Evolutionary conservation across 202 grass and related monocot genomes (phyloP).

Genomic region (Carex sylvatica): DNA sequence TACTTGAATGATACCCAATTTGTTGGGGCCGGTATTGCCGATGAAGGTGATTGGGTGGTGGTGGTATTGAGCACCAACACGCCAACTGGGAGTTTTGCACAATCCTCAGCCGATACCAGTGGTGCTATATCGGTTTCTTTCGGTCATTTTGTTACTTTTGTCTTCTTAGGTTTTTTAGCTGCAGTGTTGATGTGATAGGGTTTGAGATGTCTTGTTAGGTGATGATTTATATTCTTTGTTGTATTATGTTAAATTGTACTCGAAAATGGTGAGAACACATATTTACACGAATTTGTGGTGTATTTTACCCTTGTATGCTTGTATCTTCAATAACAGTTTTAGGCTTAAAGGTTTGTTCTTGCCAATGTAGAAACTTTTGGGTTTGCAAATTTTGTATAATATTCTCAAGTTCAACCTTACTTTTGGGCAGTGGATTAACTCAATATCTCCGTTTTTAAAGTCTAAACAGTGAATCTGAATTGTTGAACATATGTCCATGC

Average conservation of each 20-base stretch:
- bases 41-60: conserved; percentile 84
- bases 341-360: neutral
- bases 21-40: conserved; percentile 70
- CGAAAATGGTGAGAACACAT: neutral
- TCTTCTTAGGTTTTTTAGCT: conserved; percentile 45
- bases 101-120: conserved; percentile 42
- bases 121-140: conserved; percentile 28
- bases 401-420: neutral
- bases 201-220: neutral
- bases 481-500: too few relatives aligned
- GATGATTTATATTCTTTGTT: conserved; percentile 11
- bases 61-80: conserved; percentile 76
- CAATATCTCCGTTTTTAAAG: too few relatives aligned
- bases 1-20: conserved; percentile 58
- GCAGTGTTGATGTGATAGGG: conserved; percentile 42
- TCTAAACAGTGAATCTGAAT: too few relatives aligned
- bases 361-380: neutral
- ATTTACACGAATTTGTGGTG: neutral
- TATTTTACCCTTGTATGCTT: conserved; percentile 1
- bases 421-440: too few relatives aligned
- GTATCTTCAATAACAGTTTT: neutral
- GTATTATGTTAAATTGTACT: neutral
- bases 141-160: neutral
- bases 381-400: neutral
- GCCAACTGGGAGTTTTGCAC: conserved; percentile 46